A percentile compares a stretch with the other conserved stretches of the same genome.
Conservation (phyloP, 352 stramenopile species). For the Globisporangium paddicum region DNA sequence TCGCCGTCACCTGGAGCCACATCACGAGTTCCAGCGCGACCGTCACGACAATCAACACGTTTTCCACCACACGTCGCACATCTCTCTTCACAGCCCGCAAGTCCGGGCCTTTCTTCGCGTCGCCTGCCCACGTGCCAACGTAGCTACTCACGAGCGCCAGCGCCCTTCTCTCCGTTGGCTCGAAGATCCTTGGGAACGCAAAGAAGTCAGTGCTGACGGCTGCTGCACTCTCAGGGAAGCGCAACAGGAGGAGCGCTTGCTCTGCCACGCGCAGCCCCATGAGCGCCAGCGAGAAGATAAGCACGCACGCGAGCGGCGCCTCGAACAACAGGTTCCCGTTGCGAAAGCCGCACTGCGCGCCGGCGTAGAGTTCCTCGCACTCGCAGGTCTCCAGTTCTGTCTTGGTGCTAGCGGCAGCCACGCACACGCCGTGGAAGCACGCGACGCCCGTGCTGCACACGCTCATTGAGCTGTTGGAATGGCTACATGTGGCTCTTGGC, state of each 20-base stretch:
- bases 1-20: conserved; percentile 40
- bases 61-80: conserved; percentile 21
- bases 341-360: conserved; percentile 41
- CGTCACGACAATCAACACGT: conserved; percentile 25
- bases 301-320: conserved; percentile 33
- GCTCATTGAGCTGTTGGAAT: neutral
- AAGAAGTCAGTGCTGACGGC: conserved; percentile 41
- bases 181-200: conserved; percentile 28
- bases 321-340: conserved; percentile 42
- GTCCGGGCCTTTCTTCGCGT: conserved; percentile 15
- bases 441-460: conserved; percentile 10
- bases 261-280: conserved; percentile 26
- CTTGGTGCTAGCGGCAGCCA: conserved; percentile 4
- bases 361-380: conserved; percentile 44
- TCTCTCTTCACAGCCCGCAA: conserved; percentile 16
- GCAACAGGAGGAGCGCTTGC: conserved; percentile 22
- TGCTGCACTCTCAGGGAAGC: conserved; percentile 25
- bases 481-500: neutral
- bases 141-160: conserved; percentile 2
- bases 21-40: conserved; percentile 37
- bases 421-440: conserved; percentile 54
- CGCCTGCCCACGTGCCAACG: conserved; percentile 36
- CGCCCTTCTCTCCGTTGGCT: neutral
- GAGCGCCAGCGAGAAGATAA: conserved; percentile 32
- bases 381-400: conserved; percentile 18